Percentiles rank a stretch among this genome's conserved stretches.
These are phyloP conservation scores for Solanum aculeatissimum DNA, from an alignment of 305 asterid species.

Conservation along the genomic window DNA sequence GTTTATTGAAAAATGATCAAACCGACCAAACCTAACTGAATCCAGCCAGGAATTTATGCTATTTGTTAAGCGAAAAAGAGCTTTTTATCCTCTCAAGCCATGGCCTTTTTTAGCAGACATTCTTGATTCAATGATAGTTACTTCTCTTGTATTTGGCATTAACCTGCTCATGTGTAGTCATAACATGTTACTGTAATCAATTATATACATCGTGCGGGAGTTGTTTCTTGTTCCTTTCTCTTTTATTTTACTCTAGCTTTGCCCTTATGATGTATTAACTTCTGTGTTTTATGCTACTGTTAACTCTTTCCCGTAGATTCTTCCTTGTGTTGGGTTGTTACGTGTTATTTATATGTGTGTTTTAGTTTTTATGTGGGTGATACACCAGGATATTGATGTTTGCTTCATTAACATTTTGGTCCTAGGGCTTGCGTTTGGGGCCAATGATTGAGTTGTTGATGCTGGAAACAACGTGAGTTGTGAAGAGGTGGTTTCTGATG, in stretches of 20 bases:
- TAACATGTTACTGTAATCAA: background rate
- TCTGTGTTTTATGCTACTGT: background rate
- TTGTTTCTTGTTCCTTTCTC: background rate
- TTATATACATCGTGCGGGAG: background rate
- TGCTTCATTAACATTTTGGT: slow-evolving; percentile 5
- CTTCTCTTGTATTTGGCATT: background rate
- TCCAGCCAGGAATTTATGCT: background rate
- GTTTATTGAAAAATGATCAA: background rate
- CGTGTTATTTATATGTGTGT: background rate
- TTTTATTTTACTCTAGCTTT: background rate
- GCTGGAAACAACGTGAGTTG: background rate
- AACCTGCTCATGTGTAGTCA: background rate
- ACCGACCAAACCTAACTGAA: background rate
- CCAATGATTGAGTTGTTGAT: slow-evolving; percentile 20
- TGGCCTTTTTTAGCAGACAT: background rate
- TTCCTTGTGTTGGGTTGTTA: background rate
- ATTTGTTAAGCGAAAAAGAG: background rate
- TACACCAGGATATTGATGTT: background rate
- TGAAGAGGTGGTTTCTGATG: background rate
- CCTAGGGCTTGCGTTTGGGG: slow-evolving; percentile 72
- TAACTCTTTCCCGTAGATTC: background rate
- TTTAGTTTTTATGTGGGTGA: background rate
- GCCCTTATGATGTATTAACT: background rate
- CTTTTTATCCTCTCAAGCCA: background rate
- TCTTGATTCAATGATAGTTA: background rate